Evolutionary conservation across 306 rosid genomes (phyloP).

Genomic region (Aeschynomene evenia): DNA sequence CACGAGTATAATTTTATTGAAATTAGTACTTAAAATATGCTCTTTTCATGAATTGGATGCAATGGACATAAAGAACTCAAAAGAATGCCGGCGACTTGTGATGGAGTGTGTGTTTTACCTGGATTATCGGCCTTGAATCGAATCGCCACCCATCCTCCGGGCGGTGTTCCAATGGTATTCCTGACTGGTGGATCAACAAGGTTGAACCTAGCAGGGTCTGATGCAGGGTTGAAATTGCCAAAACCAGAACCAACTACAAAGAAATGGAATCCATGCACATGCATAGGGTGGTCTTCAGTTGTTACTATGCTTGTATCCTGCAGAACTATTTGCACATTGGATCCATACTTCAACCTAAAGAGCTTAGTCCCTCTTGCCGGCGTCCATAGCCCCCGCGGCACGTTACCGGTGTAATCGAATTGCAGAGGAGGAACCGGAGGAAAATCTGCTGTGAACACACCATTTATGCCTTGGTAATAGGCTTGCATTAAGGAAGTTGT

Average conservation of each 20-base stretch:
- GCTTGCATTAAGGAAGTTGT: constrained; percentile 85
- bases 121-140: constrained; percentile 92
- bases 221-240: constrained; percentile 82
- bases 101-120: constrained; percentile 49
- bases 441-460: constrained; percentile 79
- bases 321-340: constrained; percentile 64
- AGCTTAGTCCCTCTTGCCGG: constrained; percentile 67
- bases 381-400: constrained; percentile 77
- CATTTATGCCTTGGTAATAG: constrained; percentile 63
- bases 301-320: constrained; percentile 90
- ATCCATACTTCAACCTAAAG: constrained; percentile 65
- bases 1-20: too few species aligned
- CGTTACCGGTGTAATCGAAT: constrained; percentile 81
- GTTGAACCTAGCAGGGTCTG: constrained; percentile 71
- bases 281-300: constrained; percentile 90
- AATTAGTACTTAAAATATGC: too few species aligned
- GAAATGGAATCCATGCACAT: constrained; percentile 91
- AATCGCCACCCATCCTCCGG: constrained; percentile 99
- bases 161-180: constrained; percentile 84
- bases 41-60: too few species aligned
- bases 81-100: too few species aligned
- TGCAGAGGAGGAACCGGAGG: constrained; percentile 80
- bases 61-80: too few species aligned
- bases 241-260: constrained; percentile 82
- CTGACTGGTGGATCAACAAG: constrained; percentile 76